Conservation (phyloP, 192 early-diverging fungal genomes). For the Backusella morwellensis region DNA sequence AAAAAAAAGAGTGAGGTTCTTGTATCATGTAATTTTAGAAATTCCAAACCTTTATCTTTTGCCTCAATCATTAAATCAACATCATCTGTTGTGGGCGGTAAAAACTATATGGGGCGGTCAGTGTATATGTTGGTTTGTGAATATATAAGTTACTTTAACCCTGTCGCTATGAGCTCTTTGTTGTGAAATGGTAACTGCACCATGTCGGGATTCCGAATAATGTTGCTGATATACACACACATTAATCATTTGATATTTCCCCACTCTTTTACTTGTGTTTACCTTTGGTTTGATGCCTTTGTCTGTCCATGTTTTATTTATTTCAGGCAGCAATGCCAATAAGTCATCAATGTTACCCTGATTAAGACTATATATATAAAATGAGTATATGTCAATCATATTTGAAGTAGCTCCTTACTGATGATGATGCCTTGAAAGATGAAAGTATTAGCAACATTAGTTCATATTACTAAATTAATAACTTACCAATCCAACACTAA, state of each 20-base stretch:
- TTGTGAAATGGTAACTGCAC: conserved; percentile 39
- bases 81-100: conserved; percentile 44
- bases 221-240: conserved; percentile 29
- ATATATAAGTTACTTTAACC: conserved; percentile 10
- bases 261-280: not conserved
- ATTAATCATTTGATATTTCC: not conserved
- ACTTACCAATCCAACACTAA: conserved; percentile 50
- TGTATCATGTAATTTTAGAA: not conserved
- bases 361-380: conserved; percentile 22
- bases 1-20: not conserved
- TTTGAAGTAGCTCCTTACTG: not conserved
- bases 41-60: conserved; percentile 44
- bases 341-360: conserved; percentile 16
- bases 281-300: conserved; percentile 45
- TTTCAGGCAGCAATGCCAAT: conserved; percentile 29
- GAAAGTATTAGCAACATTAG: not conserved
- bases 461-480: not conserved
- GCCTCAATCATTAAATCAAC: conserved; percentile 58
- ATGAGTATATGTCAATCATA: not conserved
- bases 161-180: conserved; percentile 43
- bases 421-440: conserved; percentile 29
- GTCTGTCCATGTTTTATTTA: conserved; percentile 42
- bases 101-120: not conserved
- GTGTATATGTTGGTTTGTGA: not conserved
- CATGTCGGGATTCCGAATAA: conserved; percentile 40